Percentiles rank a stretch among this genome's conserved stretches.
These are phyloP conservation scores for Salix exigua DNA, from an alignment of 345 rosid species.

Conservation along the genomic window DNA sequence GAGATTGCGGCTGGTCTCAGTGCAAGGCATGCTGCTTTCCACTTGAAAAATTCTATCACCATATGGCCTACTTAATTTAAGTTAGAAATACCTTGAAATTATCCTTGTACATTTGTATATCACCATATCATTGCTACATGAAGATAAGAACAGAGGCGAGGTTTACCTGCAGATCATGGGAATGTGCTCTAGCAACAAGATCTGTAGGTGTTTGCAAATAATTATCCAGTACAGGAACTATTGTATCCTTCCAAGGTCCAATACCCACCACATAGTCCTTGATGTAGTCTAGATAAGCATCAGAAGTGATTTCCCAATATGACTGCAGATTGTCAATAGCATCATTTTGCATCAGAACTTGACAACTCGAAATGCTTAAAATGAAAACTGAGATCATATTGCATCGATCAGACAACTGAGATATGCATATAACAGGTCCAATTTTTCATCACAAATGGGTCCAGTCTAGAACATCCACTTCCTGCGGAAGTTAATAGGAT, in stretches of 20 bases:
- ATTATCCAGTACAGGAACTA: conserved; percentile 63
- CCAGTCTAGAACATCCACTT: background rate
- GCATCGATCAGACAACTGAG: background rate
- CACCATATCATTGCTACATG: background rate
- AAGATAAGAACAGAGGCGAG: background rate
- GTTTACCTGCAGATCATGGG: conserved; percentile 68
- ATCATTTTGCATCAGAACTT: conserved; percentile 8
- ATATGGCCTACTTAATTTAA: background rate
- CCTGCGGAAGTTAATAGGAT: background rate
- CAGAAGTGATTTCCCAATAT: conserved; percentile 80
- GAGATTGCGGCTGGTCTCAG: too few species aligned
- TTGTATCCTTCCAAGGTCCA: conserved; percentile 97
- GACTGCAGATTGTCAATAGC: conserved; percentile 49
- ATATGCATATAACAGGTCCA: background rate
- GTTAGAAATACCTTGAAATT: background rate
- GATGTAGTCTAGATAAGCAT: conserved; percentile 63
- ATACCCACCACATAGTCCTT: conserved; percentile 84
- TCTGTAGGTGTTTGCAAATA: conserved; percentile 67
- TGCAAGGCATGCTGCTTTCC: too few species aligned
- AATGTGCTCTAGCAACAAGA: conserved; percentile 82
- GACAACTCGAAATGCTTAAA: background rate
- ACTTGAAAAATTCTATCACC: background rate
- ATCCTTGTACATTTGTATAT: background rate
- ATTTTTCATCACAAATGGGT: background rate
- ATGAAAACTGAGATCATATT: background rate